Evolutionary conservation across 306 rosid species (phyloP), one percentile per base, ranked within the genome.

Genomic region (Fragaria ananassa): DNA sequence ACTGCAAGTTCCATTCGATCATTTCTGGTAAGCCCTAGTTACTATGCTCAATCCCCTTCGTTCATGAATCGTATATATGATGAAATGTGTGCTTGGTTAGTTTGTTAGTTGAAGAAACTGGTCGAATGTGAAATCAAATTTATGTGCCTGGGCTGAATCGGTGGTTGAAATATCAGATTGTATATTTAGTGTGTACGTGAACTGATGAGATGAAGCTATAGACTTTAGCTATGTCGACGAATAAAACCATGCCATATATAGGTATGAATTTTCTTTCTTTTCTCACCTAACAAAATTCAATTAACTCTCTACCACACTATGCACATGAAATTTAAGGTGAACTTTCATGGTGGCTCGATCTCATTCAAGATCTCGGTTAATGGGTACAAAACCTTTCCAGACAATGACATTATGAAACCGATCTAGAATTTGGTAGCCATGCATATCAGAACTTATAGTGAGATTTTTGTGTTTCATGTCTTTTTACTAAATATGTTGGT

Each of bases 281-380:
- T 39, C 39, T 72, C 37, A 58, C 41, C 77, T 17, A 58, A 74
- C 56, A 7, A 5, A 25, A 74, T 58, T 64, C 27, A 18, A n/a
- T n/a, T n/a, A n/a, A 37, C 39, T 56, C 51, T 72, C 41, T 72
- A 51, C 57, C 60, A 5, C 41, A 46, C 37, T 68, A 13, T 65
- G 51, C 66, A 37, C 51, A 37, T 23, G 25, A 73, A 73, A 73
- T 0, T 73, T 39, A 73, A 49, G 76, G 41, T 34, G 11, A 57
- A 18, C 6, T 15, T 57, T 19, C 50, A 19, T 53, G 64, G 17
- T 72, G 67, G 67, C 76, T 72, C 46, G 50, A 64, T 35, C 66
- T 54, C 66, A 39, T 72, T 72, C 25, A 12, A 71, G 35, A 53
- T 11, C 13, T 10, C 15, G 34, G 7, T 50, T 27, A 7, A 7